Evolutionary conservation across 2,329 filamentous ascomycete species (phyloP).

Genomic region (Colletotrichum sp.): DNA sequence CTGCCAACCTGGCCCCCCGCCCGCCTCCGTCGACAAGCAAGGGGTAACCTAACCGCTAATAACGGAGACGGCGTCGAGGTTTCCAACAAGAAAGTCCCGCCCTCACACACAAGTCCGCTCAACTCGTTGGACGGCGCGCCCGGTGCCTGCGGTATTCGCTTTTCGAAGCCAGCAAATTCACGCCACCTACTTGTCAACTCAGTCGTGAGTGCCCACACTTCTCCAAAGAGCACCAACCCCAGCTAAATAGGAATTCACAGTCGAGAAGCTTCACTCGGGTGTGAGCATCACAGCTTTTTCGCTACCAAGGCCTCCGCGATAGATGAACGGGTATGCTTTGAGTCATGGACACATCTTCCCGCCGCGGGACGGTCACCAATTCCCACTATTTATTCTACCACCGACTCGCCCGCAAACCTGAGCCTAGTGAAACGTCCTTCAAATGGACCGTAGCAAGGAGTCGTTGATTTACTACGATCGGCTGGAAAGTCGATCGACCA

Average conservation of each 20-base stretch:
- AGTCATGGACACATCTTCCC: neutral
- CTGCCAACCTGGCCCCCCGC: neutral
- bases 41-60: neutral
- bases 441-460: neutral
- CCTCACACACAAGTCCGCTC: neutral
- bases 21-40: slow-evolving; percentile 7
- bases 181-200: neutral
- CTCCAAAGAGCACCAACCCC: neutral
- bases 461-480: neutral
- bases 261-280: neutral
- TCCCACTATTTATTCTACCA: neutral
- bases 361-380: neutral
- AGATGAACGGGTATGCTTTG: neutral
- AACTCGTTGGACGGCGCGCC: neutral
- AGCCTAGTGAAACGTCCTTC: neutral
- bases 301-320: neutral
- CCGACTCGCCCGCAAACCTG: neutral
- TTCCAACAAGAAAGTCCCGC: neutral
- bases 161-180: neutral
- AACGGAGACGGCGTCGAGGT: neutral
- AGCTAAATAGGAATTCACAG: neutral
- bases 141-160: neutral
- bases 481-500: neutral
- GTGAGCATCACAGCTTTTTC: neutral
- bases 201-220: neutral